Percentiles rank a stretch among this genome's conserved stretches.
These are phyloP conservation scores for Solanum gracilifrons DNA, from an alignment of 257 asterid genomes.

Conservation along the genomic window DNA sequence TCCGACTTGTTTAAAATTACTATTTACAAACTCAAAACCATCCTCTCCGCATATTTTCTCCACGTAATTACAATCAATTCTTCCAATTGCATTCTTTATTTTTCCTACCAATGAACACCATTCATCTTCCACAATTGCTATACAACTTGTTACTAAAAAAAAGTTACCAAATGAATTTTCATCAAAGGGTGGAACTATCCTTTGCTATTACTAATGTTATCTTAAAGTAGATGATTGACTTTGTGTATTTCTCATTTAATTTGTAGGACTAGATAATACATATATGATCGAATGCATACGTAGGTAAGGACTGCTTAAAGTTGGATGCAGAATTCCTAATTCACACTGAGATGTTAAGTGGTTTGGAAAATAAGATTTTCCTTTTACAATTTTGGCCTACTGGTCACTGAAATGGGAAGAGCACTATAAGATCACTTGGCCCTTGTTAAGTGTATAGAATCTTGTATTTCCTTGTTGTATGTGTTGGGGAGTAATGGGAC, in stretches of 20 bases:
- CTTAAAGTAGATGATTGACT: background rate
- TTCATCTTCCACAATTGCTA: conserved; percentile 1
- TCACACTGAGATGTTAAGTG: background rate
- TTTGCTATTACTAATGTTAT: background rate
- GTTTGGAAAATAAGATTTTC: background rate
- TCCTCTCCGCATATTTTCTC: conserved; percentile 18
- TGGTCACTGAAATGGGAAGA: background rate
- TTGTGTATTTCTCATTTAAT: background rate
- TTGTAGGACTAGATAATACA: background rate
- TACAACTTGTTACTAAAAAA: conserved; percentile 31
- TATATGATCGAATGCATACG: background rate
- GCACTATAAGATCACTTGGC: background rate
- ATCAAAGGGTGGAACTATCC: conserved; percentile 8
- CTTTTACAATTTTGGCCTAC: background rate
- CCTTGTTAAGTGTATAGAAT: no score
- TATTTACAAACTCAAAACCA: conserved; percentile 25
- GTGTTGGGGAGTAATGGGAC: no score
- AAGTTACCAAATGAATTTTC: conserved; percentile 51
- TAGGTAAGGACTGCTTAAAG: background rate
- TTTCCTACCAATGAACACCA: conserved; percentile 33
- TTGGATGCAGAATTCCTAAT: background rate
- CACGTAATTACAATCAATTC: conserved; percentile 12
- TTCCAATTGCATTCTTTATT: conserved; percentile 21
- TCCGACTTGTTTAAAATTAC: conserved; percentile 21
- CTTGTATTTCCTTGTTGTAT: no score